Percentiles rank a stretch among this genome's conserved stretches.
These are phyloP conservation scores for Trebouxia sp. DNA, from an alignment of 139 green algal species.

Conservation along the genomic window DNA sequence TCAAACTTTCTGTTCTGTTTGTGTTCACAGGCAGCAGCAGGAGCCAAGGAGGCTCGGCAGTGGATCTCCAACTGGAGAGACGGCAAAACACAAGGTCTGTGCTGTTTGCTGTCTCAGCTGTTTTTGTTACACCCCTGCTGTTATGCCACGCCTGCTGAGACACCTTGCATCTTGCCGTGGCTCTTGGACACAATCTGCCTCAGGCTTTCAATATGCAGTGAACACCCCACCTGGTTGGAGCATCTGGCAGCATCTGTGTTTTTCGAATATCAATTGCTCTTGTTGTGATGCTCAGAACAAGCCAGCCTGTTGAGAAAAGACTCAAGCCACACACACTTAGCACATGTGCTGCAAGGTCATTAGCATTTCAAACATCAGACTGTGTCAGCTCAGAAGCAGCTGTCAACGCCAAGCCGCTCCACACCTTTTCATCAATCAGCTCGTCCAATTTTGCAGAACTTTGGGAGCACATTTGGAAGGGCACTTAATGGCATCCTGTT, in stretches of 20 bases:
- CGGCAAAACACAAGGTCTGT: not conserved
- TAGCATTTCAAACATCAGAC: not conserved
- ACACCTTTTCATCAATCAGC: not conserved
- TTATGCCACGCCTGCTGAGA: not conserved
- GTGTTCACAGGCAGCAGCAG: not conserved
- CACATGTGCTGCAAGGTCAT: not conserved
- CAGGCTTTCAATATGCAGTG: too few species aligned
- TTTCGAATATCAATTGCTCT: too few species aligned
- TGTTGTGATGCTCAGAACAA: too few species aligned
- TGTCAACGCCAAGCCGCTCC: not conserved
- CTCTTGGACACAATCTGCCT: too few species aligned
- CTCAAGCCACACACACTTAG: too few species aligned
- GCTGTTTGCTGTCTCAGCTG: not conserved
- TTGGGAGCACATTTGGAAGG: not conserved
- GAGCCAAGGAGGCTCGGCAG: conserved; percentile 40
- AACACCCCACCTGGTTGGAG: too few species aligned
- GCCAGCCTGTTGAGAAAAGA: too few species aligned
- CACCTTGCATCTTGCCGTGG: too few species aligned
- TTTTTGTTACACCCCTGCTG: not conserved
- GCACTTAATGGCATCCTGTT: not conserved
- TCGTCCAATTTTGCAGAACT: not conserved
- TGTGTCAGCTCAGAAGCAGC: not conserved
- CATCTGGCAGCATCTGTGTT: too few species aligned
- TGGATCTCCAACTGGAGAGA: conserved; percentile 53
- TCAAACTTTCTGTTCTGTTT: not conserved